Evolutionary conservation across 768 basidiomycete species (phyloP).

Genomic region (Calocybe indica): DNA sequence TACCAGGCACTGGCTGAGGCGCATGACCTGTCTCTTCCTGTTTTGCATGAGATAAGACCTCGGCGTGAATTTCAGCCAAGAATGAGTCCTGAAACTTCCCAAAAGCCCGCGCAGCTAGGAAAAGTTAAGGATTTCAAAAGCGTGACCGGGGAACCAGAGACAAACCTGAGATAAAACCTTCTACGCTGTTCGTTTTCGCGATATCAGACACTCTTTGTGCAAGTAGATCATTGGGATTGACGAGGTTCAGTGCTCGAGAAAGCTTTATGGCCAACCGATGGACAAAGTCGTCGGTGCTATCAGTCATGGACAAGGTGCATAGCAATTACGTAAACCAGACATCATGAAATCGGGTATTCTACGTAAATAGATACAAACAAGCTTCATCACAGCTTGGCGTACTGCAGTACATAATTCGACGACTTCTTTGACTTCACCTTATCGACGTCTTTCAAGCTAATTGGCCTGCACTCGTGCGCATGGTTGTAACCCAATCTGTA

Average conservation of each 20-base stretch:
- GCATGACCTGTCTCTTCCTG: slow-evolving; percentile 52
- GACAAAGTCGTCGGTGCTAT: slow-evolving; percentile 36
- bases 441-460: slow-evolving; percentile 61
- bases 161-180: slow-evolving; percentile 66
- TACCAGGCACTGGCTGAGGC: slow-evolving; percentile 64
- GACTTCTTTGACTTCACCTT: slow-evolving; percentile 69
- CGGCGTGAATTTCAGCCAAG: slow-evolving; percentile 70
- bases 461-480: slow-evolving; percentile 55
- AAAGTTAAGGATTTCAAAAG: not conserved
- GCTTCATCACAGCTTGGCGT: slow-evolving; percentile 36
- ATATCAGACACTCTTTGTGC: slow-evolving; percentile 77
- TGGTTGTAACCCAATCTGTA: slow-evolving; percentile 77
- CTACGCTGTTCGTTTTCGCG: slow-evolving; percentile 59
- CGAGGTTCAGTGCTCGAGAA: slow-evolving; percentile 69
- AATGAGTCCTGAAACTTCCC: slow-evolving; percentile 83
- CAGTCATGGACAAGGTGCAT: slow-evolving; percentile 1
- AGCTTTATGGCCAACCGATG: slow-evolving; percentile 75
- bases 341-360: not conserved
- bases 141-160: slow-evolving; percentile 4
- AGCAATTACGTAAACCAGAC: not conserved
- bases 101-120: slow-evolving; percentile 68
- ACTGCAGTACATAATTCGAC: slow-evolving; percentile 42
- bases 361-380: not conserved
- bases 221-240: slow-evolving; percentile 81
- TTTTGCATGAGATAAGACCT: slow-evolving; percentile 68